Percentiles rank a stretch among this genome's conserved stretches.
phyloP scores from a whole-genome alignment of 768 basidiomycete species.

The Asterophora lycoperdoides region DNA sequence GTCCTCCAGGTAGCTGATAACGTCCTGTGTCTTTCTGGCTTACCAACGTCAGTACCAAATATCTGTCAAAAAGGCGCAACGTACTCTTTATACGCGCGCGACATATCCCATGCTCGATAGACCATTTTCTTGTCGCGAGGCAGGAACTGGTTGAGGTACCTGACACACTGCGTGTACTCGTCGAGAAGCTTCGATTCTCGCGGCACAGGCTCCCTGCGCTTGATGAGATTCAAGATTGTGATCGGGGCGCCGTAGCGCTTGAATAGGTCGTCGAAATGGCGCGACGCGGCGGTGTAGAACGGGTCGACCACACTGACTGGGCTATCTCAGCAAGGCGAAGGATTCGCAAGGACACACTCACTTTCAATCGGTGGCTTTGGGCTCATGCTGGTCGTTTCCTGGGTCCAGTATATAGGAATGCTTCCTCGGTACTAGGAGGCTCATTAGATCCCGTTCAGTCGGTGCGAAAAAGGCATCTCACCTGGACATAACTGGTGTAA shows the following conservation, averaged over 20 bases:
- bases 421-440: constrained; percentile 78
- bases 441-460: background rate
- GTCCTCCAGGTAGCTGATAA: constrained; percentile 92
- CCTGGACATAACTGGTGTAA: constrained; percentile 95
- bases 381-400: constrained; percentile 87
- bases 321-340: background rate
- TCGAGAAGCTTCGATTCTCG: constrained; percentile 87
- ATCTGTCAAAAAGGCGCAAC: constrained; percentile 6
- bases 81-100: constrained; percentile 91
- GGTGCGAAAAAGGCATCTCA: constrained; percentile 19
- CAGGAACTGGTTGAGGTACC: constrained; percentile 93
- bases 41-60: background rate
- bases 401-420: constrained; percentile 96
- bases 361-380: constrained; percentile 95
- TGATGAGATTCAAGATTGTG: constrained; percentile 92
- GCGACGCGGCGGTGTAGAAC: constrained; percentile 88
- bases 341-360: constrained; percentile 33
- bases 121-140: constrained; percentile 82
- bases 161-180: constrained; percentile 89
- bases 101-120: constrained; percentile 97
- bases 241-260: constrained; percentile 86
- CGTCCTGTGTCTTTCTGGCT: constrained; percentile 86
- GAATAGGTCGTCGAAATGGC: constrained; percentile 91
- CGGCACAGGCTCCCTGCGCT: constrained; percentile 71
- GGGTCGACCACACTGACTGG: constrained; percentile 91